Conservation (phyloP, 2,329 filamentous ascomycete genomes). For the Penicillium sp. region DNA sequence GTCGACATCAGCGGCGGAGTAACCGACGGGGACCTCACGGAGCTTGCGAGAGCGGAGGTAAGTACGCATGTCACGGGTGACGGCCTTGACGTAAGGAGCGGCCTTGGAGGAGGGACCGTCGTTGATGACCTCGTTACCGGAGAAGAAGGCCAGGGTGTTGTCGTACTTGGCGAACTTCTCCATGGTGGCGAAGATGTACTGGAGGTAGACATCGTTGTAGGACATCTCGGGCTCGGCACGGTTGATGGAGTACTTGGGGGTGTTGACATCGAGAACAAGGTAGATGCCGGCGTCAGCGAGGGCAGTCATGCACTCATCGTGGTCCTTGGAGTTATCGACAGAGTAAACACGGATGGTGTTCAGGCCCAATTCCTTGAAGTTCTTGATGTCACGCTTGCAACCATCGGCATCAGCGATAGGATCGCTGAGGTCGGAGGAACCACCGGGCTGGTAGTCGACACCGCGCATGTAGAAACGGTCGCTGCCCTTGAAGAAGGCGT, state of each 20-base stretch:
- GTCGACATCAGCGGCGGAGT: constrained; percentile 75
- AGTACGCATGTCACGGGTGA: constrained; percentile 73
- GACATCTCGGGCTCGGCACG: constrained; percentile 69
- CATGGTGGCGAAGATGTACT: constrained; percentile 82
- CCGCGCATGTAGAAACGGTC: constrained; percentile 56
- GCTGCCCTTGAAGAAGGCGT: constrained; percentile 64
- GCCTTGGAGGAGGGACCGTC: constrained; percentile 63
- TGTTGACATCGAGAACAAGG: constrained; percentile 88
- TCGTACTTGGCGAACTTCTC: constrained; percentile 78
- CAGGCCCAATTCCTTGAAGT: constrained; percentile 82
- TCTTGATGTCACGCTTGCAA: constrained; percentile 76
- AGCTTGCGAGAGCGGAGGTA: constrained; percentile 64
- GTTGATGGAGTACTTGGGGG: constrained; percentile 85
- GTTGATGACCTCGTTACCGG: constrained; percentile 78
- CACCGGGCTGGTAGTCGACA: constrained; percentile 66
- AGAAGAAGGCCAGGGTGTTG: constrained; percentile 87
- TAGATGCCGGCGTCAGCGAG: constrained; percentile 86
- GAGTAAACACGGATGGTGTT: constrained; percentile 94
- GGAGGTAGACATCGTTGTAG: constrained; percentile 85
- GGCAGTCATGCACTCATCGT: constrained; percentile 81
- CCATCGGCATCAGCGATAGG: constrained; percentile 69
- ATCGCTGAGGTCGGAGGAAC: constrained; percentile 64
- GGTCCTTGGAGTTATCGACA: constrained; percentile 78
- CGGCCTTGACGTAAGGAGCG: constrained; percentile 75
- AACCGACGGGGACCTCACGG: constrained; percentile 70